Base-by-base conservation (phyloP, 192 early-diverging fungal genomes). In the Backusella macrospora region DNA sequence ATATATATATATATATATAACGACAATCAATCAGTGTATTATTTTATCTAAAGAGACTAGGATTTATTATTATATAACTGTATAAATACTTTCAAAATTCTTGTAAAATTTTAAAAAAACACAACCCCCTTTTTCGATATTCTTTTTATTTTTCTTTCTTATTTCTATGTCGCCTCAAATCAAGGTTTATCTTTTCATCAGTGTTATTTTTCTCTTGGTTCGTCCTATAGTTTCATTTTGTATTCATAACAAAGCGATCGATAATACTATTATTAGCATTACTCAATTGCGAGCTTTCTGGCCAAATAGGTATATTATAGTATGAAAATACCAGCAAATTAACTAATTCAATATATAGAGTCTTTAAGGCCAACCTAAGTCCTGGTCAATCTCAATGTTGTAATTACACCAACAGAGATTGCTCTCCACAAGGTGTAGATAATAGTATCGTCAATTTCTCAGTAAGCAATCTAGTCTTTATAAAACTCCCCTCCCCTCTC, bases 331-430 rank as follows among this genome's bases (percentile, higher is more conserved):
- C 45, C 13, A 46, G 29, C 29, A 34, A 2, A 0, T 2, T 46
- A 18, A 8, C 48, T 6, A 43, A 43, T 10, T 18, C 1, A 3
- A 6, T 8, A 5, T n/a, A 55, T 55, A 55, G 52, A 55, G 52
- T 55, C 1, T 55, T 55, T 10, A 23, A n/a, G 3, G 52, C 0
- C 18, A 12, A 3, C 4, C 8, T 55, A 23, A 12, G 5, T 7
- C 21, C 52, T 3, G 23, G 23, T 21, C 43, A 69, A 23, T 10
- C 14, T 12, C 18, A 26, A 40, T 69, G 67, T 13, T 69, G 67
- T 1, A 21, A 69, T 34, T 69, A 69, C 10, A 69, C 21, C 14
- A 47, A 69, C 45, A 69, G 43, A 45, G 67, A 69, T 43, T 69
- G 67, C 29, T 46, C 42, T 69, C 21, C 29, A 6, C 12, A 23